phyloP scores from a whole-genome alignment of 192 early-diverging fungal genomes.

The Podila minutissima region DNA sequence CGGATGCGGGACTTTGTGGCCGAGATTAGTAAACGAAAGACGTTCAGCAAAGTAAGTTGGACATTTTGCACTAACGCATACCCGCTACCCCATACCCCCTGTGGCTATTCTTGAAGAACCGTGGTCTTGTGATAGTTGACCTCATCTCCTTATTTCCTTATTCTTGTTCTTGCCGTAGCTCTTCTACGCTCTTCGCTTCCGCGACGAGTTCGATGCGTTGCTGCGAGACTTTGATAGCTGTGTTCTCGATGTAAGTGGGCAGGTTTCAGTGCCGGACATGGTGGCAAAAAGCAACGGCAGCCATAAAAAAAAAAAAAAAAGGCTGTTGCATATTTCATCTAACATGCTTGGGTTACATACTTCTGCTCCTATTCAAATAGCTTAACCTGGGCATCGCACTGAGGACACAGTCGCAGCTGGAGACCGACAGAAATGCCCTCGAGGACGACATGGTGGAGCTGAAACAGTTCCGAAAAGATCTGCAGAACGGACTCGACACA shows the following conservation, averaged over 20 bases:
- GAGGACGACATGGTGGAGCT: conserved; percentile 50
- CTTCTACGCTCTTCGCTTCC: conserved; percentile 40
- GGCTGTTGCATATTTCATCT: too few relatives aligned
- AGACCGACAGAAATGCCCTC: conserved; percentile 43
- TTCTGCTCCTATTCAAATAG: neutral
- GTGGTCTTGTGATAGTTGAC: neutral
- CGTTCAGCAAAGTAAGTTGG: conserved; percentile 34
- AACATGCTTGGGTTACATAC: too few relatives aligned
- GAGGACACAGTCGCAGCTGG: conserved; percentile 43
- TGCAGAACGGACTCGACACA: conserved; percentile 40
- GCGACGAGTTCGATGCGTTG: conserved; percentile 50
- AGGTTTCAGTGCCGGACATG: too few relatives aligned
- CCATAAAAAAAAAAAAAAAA: too few relatives aligned
- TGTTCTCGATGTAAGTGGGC: conserved; percentile 45
- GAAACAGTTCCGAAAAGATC: conserved; percentile 30
- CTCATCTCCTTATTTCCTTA: neutral
- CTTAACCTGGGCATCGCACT: conserved; percentile 45
- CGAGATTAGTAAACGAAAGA: conserved; percentile 49
- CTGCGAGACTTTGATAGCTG: conserved; percentile 50
- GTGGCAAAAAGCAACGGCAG: too few relatives aligned
- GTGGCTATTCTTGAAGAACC: neutral
- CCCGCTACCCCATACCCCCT: too few relatives aligned
- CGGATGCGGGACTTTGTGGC: conserved; percentile 47
- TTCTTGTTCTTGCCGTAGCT: conserved; percentile 14
- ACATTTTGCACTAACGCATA: neutral